phyloP scores from a whole-genome alignment of 257 asterid genomes.

The Hygrophila difformis region DNA sequence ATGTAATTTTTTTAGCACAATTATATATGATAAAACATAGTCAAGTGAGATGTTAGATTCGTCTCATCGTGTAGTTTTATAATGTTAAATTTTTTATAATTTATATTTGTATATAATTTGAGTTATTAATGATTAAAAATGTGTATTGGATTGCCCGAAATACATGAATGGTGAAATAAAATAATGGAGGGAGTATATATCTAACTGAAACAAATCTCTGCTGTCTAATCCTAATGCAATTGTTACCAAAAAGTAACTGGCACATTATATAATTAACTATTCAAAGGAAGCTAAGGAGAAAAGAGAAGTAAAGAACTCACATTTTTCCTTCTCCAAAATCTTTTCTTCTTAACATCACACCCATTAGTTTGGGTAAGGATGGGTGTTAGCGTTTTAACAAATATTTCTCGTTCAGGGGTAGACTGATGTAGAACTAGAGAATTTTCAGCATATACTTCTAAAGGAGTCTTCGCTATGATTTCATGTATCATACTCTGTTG shows the following conservation, averaged over 20 bases:
- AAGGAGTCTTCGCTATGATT: slow-evolving; percentile 32
- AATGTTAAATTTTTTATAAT: no score
- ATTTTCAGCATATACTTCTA: slow-evolving; percentile 38
- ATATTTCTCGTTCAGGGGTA: slow-evolving; percentile 40
- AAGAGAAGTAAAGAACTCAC: slow-evolving; percentile 35
- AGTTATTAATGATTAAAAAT: no score
- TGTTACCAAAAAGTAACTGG: not conserved
- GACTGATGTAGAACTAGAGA: slow-evolving; percentile 65
- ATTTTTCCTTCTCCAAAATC: slow-evolving; percentile 83
- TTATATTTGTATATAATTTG: no score
- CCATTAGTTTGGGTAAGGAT: slow-evolving; percentile 33
- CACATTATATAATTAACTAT: not conserved
- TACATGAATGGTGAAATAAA: no score
- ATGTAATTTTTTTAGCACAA: no score
- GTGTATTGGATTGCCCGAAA: no score
- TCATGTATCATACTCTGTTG: slow-evolving; percentile 34
- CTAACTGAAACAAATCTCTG: no score
- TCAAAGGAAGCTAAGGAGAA: not conserved
- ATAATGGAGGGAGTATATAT: no score
- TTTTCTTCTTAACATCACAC: slow-evolving; percentile 49
- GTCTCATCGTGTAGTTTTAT: no score
- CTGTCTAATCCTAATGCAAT: not conserved
- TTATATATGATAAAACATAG: no score
- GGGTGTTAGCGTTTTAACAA: slow-evolving; percentile 43
- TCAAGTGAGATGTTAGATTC: no score